Base-by-base conservation (phyloP, 139 green algal genomes). In the Zygnema circumcarinatum region DNA sequence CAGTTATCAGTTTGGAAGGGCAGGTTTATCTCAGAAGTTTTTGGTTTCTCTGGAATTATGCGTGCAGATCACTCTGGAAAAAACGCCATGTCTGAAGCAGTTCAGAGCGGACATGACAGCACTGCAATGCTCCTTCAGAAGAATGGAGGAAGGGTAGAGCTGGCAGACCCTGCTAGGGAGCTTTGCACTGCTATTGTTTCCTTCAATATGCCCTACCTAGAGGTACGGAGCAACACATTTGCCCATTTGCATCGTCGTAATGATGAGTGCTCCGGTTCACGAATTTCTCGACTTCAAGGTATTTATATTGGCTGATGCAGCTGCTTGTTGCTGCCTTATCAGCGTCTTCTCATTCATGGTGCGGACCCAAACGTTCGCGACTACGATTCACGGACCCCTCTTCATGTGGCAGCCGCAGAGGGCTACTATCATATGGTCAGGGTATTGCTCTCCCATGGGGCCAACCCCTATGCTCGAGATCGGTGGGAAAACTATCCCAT, bases 311-410 rank as follows among this genome's bases (percentile, higher is more conserved):
- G n/a, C n/a, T n/a, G n/a, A n/a, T n/a, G n/a, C n/a, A n/a, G n/a
- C n/a, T n/a, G n/a, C n/a, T n/a, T n/a, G n/a, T n/a, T n/a, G 54
- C 7, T 41, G 69, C 11, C 11, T 41, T 39, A 88, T 54, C 38
- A 83, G 53, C 25, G 75, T n/a, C 76, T 93, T 73, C 74, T 93
- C 21, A 76, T 90, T 11, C 86, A 93, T 52, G 89, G 89, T 0
- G 83, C 91, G 39, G 83, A 93, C 54, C 83, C 90, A 16, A 80
- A 93, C 75, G 41, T 78, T 1, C 78, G 56, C 31, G 91, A 94
- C 84, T 94, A 94, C 68, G 92, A 94, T 80, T 35, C 79, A 54
- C 87, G 92, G 25, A 94, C 90, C 20, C 62, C 92, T 52, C 67
- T 94, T n/a, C 92, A 94, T 82, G 86, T 94, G 67, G 92, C 92